A percentile compares a stretch with the other conserved stretches of the same genome.
phyloP scores from a whole-genome alignment of 1,284 basidiomycete genomes.

The Marasmius sp. region DNA sequence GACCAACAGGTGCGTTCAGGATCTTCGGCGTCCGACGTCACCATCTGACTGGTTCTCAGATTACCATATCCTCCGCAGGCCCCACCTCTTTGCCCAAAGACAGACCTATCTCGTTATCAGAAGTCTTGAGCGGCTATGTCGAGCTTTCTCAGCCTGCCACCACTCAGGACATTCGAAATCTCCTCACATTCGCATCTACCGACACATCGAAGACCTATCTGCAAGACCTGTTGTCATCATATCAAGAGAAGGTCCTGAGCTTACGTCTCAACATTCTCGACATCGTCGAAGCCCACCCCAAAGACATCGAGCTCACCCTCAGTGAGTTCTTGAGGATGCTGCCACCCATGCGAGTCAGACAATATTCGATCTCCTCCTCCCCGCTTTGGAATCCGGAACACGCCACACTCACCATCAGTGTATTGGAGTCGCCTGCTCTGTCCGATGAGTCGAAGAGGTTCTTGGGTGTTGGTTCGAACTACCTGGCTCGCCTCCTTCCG shows the following conservation, averaged over 20 bases:
- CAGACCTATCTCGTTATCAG: conserved; percentile 33
- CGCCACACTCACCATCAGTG: conserved; percentile 47
- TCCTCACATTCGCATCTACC: conserved; percentile 19
- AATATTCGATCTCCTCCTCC: conserved; percentile 56
- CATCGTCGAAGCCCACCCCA: conserved; percentile 40
- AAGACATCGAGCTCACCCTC: conserved; percentile 39
- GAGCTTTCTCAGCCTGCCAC: conserved; percentile 49
- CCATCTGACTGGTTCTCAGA: conserved; percentile 19
- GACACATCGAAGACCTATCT: conserved; percentile 24
- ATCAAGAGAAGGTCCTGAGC: conserved; percentile 35
- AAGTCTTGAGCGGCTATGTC: conserved; percentile 43
- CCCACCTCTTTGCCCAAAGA: conserved; percentile 43
- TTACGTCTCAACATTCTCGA: conserved; percentile 44
- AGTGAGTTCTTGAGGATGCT: conserved; percentile 41
- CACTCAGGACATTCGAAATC: conserved; percentile 34
- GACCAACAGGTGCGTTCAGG: conserved; percentile 37
- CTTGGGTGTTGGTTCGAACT: conserved; percentile 51
- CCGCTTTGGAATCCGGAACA: conserved; percentile 45
- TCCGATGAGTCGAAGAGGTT: conserved; percentile 34
- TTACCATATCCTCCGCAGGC: conserved; percentile 36
- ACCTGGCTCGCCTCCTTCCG: conserved; percentile 40
- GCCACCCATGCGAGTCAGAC: conserved; percentile 48
- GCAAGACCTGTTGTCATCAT: conserved; percentile 27
- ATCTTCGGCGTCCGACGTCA: neutral
- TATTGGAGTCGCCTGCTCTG: conserved; percentile 36